These are phyloP conservation scores for Diplosphaera chodatii DNA, from an alignment of 139 green algal genomes.

Conservation along the genomic window DNA sequence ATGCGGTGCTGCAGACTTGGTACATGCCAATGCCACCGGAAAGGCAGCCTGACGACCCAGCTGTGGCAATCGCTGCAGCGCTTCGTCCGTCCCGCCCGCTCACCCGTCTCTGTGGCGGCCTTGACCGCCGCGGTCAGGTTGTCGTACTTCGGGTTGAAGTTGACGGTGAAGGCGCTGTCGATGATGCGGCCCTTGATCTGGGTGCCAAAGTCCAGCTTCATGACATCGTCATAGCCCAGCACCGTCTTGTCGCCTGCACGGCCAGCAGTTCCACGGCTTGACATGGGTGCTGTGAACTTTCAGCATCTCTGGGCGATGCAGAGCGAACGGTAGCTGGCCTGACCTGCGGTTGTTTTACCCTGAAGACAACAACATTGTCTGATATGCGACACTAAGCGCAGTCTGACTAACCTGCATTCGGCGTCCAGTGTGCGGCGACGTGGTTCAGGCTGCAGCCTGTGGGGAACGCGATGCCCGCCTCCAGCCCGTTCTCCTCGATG, in stretches of 20 bases:
- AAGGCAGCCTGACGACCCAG: too few relatives aligned
- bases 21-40: too few relatives aligned
- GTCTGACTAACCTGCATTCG: conserved; percentile 80
- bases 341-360: too few relatives aligned
- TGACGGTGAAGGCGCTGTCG: conserved; percentile 93
- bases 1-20: too few relatives aligned
- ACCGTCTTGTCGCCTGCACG: conserved; percentile 91
- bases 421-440: conserved; percentile 97
- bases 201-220: conserved; percentile 96
- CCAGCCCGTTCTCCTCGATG: conserved; percentile 84
- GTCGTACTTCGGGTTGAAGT: conserved; percentile 93
- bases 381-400: too few relatives aligned
- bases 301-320: too few relatives aligned
- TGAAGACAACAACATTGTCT: too few relatives aligned
- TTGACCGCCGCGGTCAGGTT: conserved; percentile 82
- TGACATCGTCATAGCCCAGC: conserved; percentile 95
- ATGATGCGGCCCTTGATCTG: conserved; percentile 92
- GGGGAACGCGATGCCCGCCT: conserved; percentile 87
- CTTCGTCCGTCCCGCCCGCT: neutral
- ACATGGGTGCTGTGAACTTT: too few relatives aligned
- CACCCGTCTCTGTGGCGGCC: conserved; percentile 87
- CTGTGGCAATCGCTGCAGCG: too few relatives aligned
- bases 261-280: too few relatives aligned
- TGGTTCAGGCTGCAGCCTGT: conserved; percentile 94
- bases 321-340: too few relatives aligned